phyloP scores from a whole-genome alignment of 2,329 filamentous ascomycete species.

The Penicillium nordicum region DNA sequence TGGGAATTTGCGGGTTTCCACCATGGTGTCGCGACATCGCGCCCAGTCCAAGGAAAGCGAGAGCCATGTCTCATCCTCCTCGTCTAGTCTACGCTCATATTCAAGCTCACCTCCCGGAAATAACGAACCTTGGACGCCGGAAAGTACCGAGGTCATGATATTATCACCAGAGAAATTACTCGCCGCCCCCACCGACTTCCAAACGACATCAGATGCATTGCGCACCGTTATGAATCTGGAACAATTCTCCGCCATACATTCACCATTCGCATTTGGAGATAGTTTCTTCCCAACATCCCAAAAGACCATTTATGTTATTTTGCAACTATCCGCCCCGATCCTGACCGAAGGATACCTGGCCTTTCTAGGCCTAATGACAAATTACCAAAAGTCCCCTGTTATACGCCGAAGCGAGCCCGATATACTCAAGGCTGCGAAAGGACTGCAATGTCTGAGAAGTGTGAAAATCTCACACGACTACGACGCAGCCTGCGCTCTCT shows the following conservation, averaged over 20 bases:
- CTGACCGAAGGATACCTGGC: conserved; percentile 24
- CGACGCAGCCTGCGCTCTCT: conserved; percentile 24
- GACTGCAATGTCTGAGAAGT: conserved; percentile 19
- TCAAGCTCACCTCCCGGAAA: conserved; percentile 2
- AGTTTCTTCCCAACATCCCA: conserved; percentile 19
- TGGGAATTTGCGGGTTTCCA: conserved; percentile 18
- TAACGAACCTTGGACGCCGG: conserved; percentile 2
- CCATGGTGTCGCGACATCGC: conserved; percentile 7
- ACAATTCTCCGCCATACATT: conserved; percentile 21
- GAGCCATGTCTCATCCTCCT: conserved; percentile 5
- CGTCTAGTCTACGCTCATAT: conserved; percentile 8
- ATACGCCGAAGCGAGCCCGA: conserved; percentile 19
- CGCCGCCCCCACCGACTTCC: conserved; percentile 9
- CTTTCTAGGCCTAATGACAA: conserved; percentile 22
- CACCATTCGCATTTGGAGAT: conserved; percentile 20
- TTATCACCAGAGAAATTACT: conserved; percentile 19
- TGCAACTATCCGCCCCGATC: conserved; percentile 16
- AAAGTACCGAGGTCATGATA: conserved; percentile 2
- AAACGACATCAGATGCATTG: conserved; percentile 18
- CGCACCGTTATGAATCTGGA: conserved; percentile 19
- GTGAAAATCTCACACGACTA: conserved; percentile 20
- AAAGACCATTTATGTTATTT: conserved; percentile 16
- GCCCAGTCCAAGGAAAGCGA: conserved; percentile 1
- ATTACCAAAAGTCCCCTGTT: conserved; percentile 22
- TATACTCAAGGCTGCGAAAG: conserved; percentile 20